phyloP scores from a whole-genome alignment of 345 rosid species.

The Eucalyptus fibrosa region DNA sequence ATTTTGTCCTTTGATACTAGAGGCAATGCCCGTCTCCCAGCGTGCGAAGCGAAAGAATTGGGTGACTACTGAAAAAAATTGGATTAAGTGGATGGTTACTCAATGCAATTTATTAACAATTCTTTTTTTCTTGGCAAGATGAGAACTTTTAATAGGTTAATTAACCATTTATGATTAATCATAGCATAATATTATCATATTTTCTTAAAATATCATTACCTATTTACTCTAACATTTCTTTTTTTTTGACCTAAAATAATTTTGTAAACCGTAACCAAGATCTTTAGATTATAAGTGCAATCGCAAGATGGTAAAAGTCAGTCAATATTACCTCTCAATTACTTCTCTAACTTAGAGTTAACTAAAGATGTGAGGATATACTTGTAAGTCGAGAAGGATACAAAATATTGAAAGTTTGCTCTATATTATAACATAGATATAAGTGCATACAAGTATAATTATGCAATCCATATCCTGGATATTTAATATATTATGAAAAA shows the following conservation, averaged over 20 bases:
- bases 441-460: background rate
- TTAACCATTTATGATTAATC: background rate
- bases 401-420: background rate
- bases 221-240: background rate
- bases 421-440: background rate
- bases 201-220: background rate
- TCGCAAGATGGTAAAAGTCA: background rate
- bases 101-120: background rate
- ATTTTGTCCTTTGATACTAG: background rate
- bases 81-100: background rate
- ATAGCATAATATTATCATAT: background rate
- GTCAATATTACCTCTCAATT: background rate
- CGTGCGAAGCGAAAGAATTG: background rate
- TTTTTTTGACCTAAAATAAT: background rate
- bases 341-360: background rate
- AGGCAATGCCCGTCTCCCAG: background rate
- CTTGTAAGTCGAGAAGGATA: background rate
- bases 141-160: background rate
- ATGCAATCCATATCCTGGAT: rapidly evolving
- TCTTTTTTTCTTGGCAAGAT: background rate
- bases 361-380: background rate
- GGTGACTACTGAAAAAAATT: background rate
- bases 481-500: background rate
- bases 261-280: background rate
- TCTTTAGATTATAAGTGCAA: background rate